Conservation (phyloP, 345 rosid species). For the Salix caprea region DNA sequence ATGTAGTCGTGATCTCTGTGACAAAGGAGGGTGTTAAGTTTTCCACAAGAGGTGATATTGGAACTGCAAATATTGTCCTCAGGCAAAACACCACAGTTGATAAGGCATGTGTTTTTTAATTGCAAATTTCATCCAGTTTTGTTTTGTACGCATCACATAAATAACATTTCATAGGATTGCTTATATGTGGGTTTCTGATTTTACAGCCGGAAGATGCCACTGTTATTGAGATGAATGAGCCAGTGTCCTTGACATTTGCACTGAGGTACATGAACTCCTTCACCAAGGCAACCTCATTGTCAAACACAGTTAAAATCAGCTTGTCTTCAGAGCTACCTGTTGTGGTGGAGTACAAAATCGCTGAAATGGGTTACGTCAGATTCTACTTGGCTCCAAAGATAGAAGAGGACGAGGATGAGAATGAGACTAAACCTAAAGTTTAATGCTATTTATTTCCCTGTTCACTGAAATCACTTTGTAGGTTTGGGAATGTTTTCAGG, state of each 20-base stretch:
- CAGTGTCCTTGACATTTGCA: slow-evolving; percentile 87
- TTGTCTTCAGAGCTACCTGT: slow-evolving; percentile 94
- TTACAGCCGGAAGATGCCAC: slow-evolving; percentile 95
- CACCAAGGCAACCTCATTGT: slow-evolving; percentile 91
- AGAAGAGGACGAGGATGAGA: slow-evolving; percentile 94
- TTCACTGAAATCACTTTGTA: background rate
- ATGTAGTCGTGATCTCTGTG: slow-evolving; percentile 84
- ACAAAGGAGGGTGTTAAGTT: slow-evolving; percentile 98
- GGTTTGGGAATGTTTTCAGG: background rate
- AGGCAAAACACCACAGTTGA: slow-evolving; percentile 94
- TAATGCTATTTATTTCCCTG: background rate
- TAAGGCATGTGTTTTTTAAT: slow-evolving; percentile 38
- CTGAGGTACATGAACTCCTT: slow-evolving; percentile 96
- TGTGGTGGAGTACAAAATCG: slow-evolving; percentile 93
- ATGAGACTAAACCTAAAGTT: slow-evolving; percentile 58
- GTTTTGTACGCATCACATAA: background rate
- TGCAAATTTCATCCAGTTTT: background rate
- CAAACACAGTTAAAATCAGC: slow-evolving; percentile 77
- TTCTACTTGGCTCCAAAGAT: slow-evolving; percentile 98
- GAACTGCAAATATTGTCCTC: slow-evolving; percentile 87
- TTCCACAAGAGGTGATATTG: slow-evolving; percentile 93
- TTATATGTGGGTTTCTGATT: slow-evolving; percentile 1
- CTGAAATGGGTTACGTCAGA: slow-evolving; percentile 96
- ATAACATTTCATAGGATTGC: background rate
- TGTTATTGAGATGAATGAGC: slow-evolving; percentile 84